Base-by-base conservation (phyloP, 2,329 filamentous ascomycete species). In the Aspergillus sp. region DNA sequence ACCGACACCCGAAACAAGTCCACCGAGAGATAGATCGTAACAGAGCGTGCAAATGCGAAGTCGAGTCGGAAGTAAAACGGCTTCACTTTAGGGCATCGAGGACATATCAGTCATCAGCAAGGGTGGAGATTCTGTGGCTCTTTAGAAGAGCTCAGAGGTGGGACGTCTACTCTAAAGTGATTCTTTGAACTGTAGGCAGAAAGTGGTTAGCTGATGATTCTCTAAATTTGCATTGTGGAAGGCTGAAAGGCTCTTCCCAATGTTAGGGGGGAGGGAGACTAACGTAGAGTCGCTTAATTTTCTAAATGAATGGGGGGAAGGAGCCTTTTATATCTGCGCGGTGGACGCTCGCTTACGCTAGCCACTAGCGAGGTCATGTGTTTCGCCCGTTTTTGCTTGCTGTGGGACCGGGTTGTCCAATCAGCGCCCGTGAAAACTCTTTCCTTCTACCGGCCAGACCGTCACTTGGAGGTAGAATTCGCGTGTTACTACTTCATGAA, bases 111-210 rank as follows among this genome's bases (percentile, higher is more conserved):
- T 96, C 91, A 95, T 96, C 91, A 91, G 90, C 91, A 91, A 92
- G 91, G 90, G 88, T 94, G 87, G 87, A 87, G 86, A 84, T 82
- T 92, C 89, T 94, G 90, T 92, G 87, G 91, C 92, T 96, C 85
- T 84, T 90, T 86, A 92, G 85, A 87, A 87, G 87, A 94, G 89
- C 88, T 91, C 89, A 95, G 91, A 91, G 88, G 85, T 84, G 85
- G 90, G 74, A 92, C 88, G 88, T 91, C 85, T 89, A 93, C 92
- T 97, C 92, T 93, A 96, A 96, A 96, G 91, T 91, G 91, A 94
- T 94, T 93, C 91, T 92, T 79, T 80, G 78, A 79, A 80, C 77
- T 80, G 72, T 73, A 58, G 61, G 45, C 25, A 57, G 12, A 36
- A 32, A 45, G 54, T 47, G 23, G 68, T 72, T 66, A 72, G 70